Percentiles rank a stretch among this genome's conserved stretches.
These are phyloP conservation scores for Rubia balearica DNA, from an alignment of 305 asterid species.

Conservation along the genomic window DNA sequence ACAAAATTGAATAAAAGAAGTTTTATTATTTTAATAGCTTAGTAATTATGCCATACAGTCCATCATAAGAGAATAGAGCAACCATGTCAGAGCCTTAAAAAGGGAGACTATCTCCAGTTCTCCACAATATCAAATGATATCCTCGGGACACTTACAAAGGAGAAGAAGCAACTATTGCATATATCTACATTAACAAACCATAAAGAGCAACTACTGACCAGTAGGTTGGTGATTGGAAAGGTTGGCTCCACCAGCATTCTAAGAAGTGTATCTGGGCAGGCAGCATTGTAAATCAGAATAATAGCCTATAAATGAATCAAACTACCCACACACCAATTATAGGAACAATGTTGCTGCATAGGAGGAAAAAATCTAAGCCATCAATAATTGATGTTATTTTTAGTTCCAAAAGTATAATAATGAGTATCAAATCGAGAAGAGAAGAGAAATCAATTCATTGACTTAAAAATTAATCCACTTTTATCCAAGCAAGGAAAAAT, in stretches of 20 bases:
- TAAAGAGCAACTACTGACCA: constrained; percentile 37
- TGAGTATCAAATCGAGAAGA: not conserved
- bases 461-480: not conserved
- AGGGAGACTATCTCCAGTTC: not conserved
- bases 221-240: constrained; percentile 39
- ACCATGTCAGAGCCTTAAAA: not conserved
- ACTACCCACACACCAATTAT: not conserved
- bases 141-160: not conserved
- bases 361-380: not conserved
- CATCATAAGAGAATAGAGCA: not conserved
- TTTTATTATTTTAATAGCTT: not conserved
- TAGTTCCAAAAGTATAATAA: not conserved
- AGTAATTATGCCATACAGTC: not conserved
- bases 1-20: not conserved
- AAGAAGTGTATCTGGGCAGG: constrained; percentile 51
- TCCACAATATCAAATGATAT: not conserved
- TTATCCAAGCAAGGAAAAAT: not conserved
- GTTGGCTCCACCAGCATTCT: constrained; percentile 49
- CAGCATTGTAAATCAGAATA: constrained; percentile 28
- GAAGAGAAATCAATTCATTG: not conserved
- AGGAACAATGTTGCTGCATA: not conserved
- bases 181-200: not conserved
- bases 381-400: not conserved
- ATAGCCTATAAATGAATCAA: not conserved
- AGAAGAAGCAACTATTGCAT: not conserved